Evolutionary conservation across 495 filamentous ascomycete genomes (phyloP).

Genomic region (Trichocladium uniseriatum): DNA sequence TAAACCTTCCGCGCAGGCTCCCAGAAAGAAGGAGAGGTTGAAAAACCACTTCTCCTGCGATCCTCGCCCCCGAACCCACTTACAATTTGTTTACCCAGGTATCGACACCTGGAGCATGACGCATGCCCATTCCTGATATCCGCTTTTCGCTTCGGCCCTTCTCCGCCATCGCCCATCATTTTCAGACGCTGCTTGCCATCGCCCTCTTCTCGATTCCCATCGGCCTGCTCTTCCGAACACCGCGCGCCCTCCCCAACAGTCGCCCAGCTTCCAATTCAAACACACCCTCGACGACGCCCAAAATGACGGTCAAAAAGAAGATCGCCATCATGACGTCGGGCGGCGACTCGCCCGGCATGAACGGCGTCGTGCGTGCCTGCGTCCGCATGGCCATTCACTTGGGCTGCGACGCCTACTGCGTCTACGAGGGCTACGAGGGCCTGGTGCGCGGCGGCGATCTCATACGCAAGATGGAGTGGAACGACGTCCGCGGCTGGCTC

Average conservation of each 20-base stretch:
- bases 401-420: constrained; percentile 77
- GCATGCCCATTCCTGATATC: constrained; percentile 9
- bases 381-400: constrained; percentile 84
- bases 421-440: constrained; percentile 96
- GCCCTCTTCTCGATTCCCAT: constrained; percentile 18
- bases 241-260: neutral
- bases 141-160: constrained; percentile 17
- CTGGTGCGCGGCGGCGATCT: constrained; percentile 81
- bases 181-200: constrained; percentile 19
- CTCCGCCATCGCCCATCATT: constrained; percentile 17
- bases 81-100: constrained; percentile 15
- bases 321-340: constrained; percentile 96
- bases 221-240: constrained; percentile 9
- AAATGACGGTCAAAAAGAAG: constrained; percentile 53
- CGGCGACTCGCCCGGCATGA: constrained; percentile 98
- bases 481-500: constrained; percentile 89
- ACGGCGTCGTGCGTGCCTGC: constrained; percentile 84
- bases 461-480: constrained; percentile 82
- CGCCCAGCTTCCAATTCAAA: neutral
- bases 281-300: neutral
- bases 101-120: constrained; percentile 20
- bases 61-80: neutral
- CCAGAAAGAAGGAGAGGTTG: neutral
- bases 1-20: too few species aligned
- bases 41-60: neutral